Evolutionary conservation across 352 stramenopile species (phyloP).

Genomic region (Globisporangium orthogonon): DNA sequence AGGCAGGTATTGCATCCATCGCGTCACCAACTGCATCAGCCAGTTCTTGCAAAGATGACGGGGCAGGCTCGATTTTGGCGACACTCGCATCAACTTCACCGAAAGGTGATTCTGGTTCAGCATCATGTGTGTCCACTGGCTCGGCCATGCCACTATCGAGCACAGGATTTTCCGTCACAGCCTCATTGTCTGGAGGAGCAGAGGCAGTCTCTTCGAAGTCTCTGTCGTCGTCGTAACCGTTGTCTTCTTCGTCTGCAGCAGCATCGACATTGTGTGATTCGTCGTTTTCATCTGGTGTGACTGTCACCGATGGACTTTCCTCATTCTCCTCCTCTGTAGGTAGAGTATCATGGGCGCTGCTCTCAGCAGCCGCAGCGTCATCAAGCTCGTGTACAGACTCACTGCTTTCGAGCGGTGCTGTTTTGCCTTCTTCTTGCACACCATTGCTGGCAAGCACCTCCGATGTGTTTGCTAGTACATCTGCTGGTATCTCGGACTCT

Average conservation of each 20-base stretch:
- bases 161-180: background rate
- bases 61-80: background rate
- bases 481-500: background rate
- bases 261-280: background rate
- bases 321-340: background rate
- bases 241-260: background rate
- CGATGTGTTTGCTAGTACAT: background rate
- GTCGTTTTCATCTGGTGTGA: too few relatives aligned
- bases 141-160: background rate
- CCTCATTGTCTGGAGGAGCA: background rate
- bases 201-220: background rate
- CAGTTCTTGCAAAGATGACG: background rate
- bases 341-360: background rate
- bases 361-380: background rate
- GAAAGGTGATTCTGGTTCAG: background rate
- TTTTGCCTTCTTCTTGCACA: background rate
- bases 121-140: background rate
- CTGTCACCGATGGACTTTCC: too few relatives aligned
- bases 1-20: background rate
- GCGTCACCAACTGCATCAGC: background rate
- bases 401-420: background rate
- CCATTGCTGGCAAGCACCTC: background rate
- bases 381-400: background rate
- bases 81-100: background rate
- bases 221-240: slow-evolving; percentile 1